Base-by-base conservation (phyloP, 192 early-diverging fungal genomes). In the Entomortierella parvispora region DNA sequence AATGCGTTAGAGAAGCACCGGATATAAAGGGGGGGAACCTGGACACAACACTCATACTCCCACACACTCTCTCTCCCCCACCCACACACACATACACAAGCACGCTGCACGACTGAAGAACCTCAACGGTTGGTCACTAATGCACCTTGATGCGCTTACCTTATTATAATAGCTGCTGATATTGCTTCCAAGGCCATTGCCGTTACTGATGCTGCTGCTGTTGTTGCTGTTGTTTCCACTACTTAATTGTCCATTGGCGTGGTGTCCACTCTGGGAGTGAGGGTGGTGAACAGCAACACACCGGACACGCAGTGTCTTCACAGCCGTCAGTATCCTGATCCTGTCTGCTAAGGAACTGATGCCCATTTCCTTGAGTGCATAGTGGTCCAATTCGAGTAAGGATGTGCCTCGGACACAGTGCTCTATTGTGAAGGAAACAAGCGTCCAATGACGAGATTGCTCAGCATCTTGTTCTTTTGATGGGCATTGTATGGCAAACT, bases 371-470 rank as follows among this genome's bases (percentile, higher is more conserved):
- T 92, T 92, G 15, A 98, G 85, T 20, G 91, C 71, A 42, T 84
- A 82, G 67, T 97, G 92, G 80, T 94, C 90, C 2, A 98, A 83
- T 79, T 96, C 95, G 4, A 93, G 79, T 55, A 98, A 80, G 7
- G 92, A 85, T 23, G 90, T 86, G n/a, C 96, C 96, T 15, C 82
- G 93, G 48, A 98, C 90, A 56, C 90, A 69, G 78, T 96, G 90
- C 31, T 93, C 90, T 85, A 81, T 22, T 46, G 4, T 20, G 14
- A 33, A 60, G 26, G 31, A 62, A 8, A 53, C 20, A 26, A 40
- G 58, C 9, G 45, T n/a, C n/a, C n/a, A n/a, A n/a, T n/a, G n/a
- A n/a, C n/a, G n/a, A n/a, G n/a, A n/a, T n/a, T n/a, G n/a, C n/a
- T n/a, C n/a, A n/a, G n/a, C n/a, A n/a, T n/a, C n/a, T n/a, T n/a